Evolutionary conservation across 768 basidiomycete species (phyloP).

Genomic region (Trametes gibbosa): DNA sequence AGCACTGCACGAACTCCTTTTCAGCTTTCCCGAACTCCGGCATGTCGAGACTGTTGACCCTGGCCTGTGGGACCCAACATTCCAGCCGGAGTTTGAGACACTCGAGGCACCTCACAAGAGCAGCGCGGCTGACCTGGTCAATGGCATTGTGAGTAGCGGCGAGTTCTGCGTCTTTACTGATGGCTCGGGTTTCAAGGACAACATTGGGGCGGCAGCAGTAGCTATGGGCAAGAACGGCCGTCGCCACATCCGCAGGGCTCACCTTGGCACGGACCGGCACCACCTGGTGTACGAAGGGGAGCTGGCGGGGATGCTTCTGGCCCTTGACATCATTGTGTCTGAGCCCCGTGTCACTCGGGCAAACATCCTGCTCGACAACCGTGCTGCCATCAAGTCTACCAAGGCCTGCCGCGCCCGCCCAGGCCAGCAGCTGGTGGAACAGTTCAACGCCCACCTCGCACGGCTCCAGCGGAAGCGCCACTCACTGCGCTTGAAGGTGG

Average conservation of each 20-base stretch:
- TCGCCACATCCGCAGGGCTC: too few relatives aligned
- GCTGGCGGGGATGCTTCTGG: background rate
- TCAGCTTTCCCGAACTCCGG: background rate
- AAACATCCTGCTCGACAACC: background rate
- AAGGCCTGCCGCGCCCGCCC: background rate
- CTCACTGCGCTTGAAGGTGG: background rate
- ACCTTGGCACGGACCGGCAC: background rate
- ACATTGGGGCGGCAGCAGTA: background rate
- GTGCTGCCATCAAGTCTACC: background rate
- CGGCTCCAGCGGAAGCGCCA: background rate
- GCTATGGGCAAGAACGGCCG: background rate
- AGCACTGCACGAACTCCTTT: conserved; percentile 19
- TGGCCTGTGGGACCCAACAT: too few relatives aligned
- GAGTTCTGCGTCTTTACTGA: conserved; percentile 4
- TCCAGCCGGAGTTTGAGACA: background rate
- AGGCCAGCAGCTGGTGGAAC: background rate
- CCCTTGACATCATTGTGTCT: too few relatives aligned
- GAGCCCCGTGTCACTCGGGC: background rate
- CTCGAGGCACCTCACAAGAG: background rate
- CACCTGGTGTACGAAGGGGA: background rate
- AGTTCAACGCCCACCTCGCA: background rate
- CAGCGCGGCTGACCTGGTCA: too few relatives aligned
- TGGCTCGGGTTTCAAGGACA: conserved; percentile 17
- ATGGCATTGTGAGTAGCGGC: background rate
- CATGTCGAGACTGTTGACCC: too few relatives aligned